A percentile compares a stretch with the other conserved stretches of the same genome.
These are phyloP conservation scores for Lolium rigidum DNA, from an alignment of 176 grass and related monocot species.

Conservation along the genomic window DNA sequence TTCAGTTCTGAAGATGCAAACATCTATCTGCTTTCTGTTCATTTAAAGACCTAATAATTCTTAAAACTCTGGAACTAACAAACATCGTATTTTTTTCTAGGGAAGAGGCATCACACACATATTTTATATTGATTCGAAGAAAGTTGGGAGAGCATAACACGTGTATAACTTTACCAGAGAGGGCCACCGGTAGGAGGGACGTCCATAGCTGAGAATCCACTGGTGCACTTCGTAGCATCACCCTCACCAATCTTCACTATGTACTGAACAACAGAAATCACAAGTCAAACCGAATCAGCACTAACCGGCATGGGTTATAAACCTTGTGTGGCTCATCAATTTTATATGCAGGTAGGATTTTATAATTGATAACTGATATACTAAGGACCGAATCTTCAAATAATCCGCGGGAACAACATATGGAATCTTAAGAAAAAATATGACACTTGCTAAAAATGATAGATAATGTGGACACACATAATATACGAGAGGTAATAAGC, in stretches of 20 bases:
- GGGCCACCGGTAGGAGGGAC: constrained; percentile 79
- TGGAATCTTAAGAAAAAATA: not conserved
- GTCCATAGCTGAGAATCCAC: constrained; percentile 86
- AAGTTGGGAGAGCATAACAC: not conserved
- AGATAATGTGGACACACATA: not conserved
- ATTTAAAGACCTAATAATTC: too few species aligned
- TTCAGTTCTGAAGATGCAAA: not conserved
- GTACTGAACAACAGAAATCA: constrained; percentile 56
- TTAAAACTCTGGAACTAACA: not conserved
- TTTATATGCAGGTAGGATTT: not conserved
- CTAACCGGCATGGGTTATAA: too few species aligned
- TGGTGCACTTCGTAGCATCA: constrained; percentile 67
- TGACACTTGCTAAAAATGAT: not conserved
- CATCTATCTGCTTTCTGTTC: too few species aligned
- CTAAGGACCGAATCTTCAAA: not conserved
- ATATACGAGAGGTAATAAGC: not conserved
- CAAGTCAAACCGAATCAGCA: not conserved
- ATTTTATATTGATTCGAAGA: not conserved
- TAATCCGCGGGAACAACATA: constrained; percentile 19
- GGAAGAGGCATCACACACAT: not conserved
- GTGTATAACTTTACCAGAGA: constrained; percentile 64
- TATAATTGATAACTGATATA: not conserved
- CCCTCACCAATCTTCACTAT: constrained; percentile 74
- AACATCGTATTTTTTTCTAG: not conserved
- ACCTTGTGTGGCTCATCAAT: too few species aligned